Percentiles rank a stretch among this genome's conserved stretches.
Conservation (phyloP, 495 filamentous ascomycete genomes). For the Penicillium pancosmium region DNA sequence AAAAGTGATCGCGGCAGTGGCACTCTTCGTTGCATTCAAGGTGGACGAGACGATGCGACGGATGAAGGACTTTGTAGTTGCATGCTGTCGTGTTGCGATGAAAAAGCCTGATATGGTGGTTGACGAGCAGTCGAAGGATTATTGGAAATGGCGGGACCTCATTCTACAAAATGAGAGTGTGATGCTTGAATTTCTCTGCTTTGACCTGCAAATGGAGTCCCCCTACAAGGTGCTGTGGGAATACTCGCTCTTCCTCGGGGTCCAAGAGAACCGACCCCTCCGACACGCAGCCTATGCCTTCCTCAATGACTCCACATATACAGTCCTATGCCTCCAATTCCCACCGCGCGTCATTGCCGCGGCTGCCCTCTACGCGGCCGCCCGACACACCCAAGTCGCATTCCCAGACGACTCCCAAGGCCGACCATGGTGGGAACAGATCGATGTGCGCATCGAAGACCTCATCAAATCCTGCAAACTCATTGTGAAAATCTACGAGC, state of each 20-base stretch:
- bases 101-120: constrained; percentile 85
- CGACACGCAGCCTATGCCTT: constrained; percentile 90
- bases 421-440: constrained; percentile 84
- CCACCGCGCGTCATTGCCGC: constrained; percentile 78
- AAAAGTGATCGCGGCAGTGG: constrained; percentile 86
- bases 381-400: constrained; percentile 64
- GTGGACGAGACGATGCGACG: constrained; percentile 95
- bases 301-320: constrained; percentile 84
- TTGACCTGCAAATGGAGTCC: constrained; percentile 85
- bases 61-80: constrained; percentile 88
- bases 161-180: constrained; percentile 89
- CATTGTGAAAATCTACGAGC: constrained; percentile 75
- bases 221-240: constrained; percentile 83
- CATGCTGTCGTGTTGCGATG: constrained; percentile 91
- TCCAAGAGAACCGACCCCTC: constrained; percentile 72
- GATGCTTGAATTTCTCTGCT: constrained; percentile 88
- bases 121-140: constrained; percentile 95
- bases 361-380: constrained; percentile 82
- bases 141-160: constrained; percentile 93
- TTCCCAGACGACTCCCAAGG: constrained; percentile 74
- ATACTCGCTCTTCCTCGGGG: constrained; percentile 66
- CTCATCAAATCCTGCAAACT: constrained; percentile 67
- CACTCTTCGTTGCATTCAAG: constrained; percentile 93
- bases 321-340: constrained; percentile 81
- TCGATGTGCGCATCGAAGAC: constrained; percentile 63